Conservation (phyloP, 306 rosid genomes). For the Pyrus betulifolia region DNA sequence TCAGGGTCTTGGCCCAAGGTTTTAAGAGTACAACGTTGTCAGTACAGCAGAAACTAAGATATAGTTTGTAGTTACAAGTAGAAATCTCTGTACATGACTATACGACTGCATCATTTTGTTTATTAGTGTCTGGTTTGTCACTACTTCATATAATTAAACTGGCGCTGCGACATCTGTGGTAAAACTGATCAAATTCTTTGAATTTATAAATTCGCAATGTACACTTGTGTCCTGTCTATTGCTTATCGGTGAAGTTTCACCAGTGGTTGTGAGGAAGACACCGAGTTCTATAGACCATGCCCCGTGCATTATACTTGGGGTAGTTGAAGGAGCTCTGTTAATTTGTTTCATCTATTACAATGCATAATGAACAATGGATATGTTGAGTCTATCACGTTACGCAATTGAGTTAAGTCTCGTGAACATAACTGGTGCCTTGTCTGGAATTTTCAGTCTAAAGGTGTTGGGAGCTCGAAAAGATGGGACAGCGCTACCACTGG, state of each 20-base stretch:
- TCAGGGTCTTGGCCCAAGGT: background rate
- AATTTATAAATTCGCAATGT: background rate
- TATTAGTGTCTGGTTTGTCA: background rate
- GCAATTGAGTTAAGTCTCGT: background rate
- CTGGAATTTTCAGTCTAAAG: slow-evolving; percentile 50
- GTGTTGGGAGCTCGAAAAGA: slow-evolving; percentile 68
- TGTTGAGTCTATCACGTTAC: background rate
- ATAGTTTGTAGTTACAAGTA: background rate
- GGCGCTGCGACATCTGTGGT: background rate
- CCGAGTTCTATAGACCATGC: background rate
- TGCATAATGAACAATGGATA: background rate
- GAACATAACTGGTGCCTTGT: background rate
- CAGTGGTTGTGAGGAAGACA: background rate
- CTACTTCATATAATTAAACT: background rate
- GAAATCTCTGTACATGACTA: background rate
- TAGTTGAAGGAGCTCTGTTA: background rate
- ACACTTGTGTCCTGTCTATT: background rate
- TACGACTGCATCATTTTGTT: background rate
- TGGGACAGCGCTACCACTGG: slow-evolving; percentile 67
- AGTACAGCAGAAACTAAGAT: background rate
- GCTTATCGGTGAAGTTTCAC: background rate
- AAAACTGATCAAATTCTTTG: background rate
- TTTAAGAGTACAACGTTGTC: background rate
- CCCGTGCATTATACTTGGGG: background rate
- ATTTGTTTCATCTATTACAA: background rate